Base-by-base conservation (phyloP, 2,329 filamentous ascomycete species). In the Bisporella sp. region DNA sequence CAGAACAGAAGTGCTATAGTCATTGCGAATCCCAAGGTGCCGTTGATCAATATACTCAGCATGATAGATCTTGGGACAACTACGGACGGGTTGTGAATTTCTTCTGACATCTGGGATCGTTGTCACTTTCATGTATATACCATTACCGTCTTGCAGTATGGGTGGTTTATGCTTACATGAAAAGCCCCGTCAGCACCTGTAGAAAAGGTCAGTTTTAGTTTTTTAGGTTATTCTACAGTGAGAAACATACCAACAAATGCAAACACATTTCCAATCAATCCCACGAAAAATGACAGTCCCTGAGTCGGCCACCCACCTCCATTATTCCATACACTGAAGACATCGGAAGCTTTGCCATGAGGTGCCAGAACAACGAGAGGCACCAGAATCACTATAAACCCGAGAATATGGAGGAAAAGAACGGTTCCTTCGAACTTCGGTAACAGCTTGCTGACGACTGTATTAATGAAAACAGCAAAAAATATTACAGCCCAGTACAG, bases 1-100 rank as follows among this genome's bases (percentile, higher is more conserved):
- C 58, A 61, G 56, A 81, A 82, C 6, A 78, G 69, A 35, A 78
- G 67, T 1, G 76, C 74, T 11, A 81, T 68, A n/a, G 80, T 59
- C 68, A 81, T 77, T n/a, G 73, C 68, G 42, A 81, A 76, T 0
- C 78, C 79, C 0, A 78, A 64, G 0, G 69, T 57, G 4, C 73
- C 76, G 50, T 81, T 81, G 45, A 81, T 65, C 0, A 70, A 52
- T 0, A 79, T 66, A 3, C 70, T 71, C 2, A 68, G 64, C 40
- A 80, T 69, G 52, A 81, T 73, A 0, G 75, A 72, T 5, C 68
- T 68, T 0, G 78, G 78, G 0, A 81, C 69, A 0, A 72, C 72
- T 1, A 69, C 62, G 1, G 74, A 70, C 0, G 78, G 73, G 47
- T 79, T 70, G 5, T 67, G 58, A 4, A 74, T 70, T 52, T 75